These are phyloP conservation scores for Ceratocystiopsis brevicomis DNA, from an alignment of 2,329 filamentous ascomycete genomes.

Conservation along the genomic window DNA sequence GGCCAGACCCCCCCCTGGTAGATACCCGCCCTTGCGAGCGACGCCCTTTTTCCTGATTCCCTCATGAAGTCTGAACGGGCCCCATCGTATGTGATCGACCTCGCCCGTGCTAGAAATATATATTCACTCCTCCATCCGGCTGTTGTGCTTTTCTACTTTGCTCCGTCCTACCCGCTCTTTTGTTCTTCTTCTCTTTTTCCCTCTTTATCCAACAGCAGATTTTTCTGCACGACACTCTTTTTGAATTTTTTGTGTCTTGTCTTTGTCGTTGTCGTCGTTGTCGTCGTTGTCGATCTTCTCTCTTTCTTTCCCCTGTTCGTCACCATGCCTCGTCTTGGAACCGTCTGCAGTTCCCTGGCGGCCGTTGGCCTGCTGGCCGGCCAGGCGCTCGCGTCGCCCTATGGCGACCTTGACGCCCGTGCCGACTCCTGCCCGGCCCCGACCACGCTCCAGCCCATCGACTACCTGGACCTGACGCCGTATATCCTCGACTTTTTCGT, in stretches of 20 bases:
- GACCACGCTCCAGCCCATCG: conserved; percentile 7
- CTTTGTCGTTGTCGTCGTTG: not conserved
- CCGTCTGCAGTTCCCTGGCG: not conserved
- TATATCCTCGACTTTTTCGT: conserved; percentile 4
- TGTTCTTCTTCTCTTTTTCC: not conserved
- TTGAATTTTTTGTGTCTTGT: not conserved
- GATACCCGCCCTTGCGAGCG: too few species aligned
- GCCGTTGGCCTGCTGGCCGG: conserved; percentile 1
- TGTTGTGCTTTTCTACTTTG: not conserved
- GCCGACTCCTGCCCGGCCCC: conserved; percentile 4
- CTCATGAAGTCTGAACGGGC: too few species aligned
- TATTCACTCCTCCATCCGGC: conserved; percentile 2
- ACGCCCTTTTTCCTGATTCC: too few species aligned
- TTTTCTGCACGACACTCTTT: not conserved
- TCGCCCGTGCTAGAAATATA: conserved; percentile 1
- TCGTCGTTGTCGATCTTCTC: not conserved
- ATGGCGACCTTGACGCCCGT: not conserved
- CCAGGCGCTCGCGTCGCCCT: conserved; percentile 1
- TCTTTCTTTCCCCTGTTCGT: not conserved
- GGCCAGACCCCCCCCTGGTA: too few species aligned
- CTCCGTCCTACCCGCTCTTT: not conserved
- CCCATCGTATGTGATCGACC: too few species aligned
- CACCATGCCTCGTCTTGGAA: conserved; percentile 2
- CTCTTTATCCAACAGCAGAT: not conserved
- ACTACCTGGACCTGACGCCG: conserved; percentile 5